Evolutionary conservation across 2,329 filamentous ascomycete species (phyloP).

Genomic region (Periconia digitata): DNA sequence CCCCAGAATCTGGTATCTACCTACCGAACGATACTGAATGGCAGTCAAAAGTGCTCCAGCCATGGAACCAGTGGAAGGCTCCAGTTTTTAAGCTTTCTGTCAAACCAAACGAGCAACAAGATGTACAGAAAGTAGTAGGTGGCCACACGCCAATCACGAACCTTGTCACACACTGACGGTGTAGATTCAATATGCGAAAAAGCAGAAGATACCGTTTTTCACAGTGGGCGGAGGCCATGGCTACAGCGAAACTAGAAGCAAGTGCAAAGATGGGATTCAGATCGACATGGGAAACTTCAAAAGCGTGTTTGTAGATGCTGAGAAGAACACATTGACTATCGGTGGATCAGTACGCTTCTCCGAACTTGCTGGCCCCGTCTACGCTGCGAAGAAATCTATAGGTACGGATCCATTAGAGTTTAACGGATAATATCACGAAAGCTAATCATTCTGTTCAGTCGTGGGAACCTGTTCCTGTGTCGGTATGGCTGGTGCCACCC

Average conservation of each 20-base stretch:
- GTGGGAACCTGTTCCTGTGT: background rate
- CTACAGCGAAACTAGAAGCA: background rate
- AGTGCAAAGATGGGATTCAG: background rate
- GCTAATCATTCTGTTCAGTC: too few species aligned
- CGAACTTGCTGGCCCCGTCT: too few species aligned
- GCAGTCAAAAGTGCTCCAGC: background rate
- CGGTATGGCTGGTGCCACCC: constrained; percentile 58
- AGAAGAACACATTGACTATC: background rate
- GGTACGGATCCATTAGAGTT: too few species aligned
- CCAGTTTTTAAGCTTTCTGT: background rate
- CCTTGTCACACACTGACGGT: background rate
- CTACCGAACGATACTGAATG: background rate
- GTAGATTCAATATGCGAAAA: background rate
- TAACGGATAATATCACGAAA: too few species aligned
- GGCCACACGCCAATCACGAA: background rate
- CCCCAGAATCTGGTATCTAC: background rate
- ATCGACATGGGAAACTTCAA: background rate
- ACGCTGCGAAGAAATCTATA: too few species aligned
- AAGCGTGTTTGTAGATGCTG: background rate
- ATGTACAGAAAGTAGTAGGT: background rate
- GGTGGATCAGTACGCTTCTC: too few species aligned
- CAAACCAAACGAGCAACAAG: background rate
- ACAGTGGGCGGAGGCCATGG: constrained; percentile 1
- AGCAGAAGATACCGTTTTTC: background rate
- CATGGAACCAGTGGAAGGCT: background rate